Evolutionary conservation across 805 yeast species (phyloP).

Genomic region (Komagataella phaffii): DNA sequence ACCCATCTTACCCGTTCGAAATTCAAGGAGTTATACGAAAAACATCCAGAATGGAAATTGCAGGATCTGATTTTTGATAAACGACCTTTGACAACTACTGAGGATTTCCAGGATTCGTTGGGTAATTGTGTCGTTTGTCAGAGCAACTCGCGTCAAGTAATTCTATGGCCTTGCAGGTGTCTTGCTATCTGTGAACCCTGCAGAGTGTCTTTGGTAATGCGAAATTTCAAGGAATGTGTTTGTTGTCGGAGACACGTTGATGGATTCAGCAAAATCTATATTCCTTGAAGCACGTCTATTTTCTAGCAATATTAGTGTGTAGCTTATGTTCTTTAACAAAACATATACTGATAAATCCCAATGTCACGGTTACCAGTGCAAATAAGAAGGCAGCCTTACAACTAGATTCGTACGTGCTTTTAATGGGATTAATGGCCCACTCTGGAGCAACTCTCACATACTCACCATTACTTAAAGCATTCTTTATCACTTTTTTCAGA

Average conservation of each 20-base stretch:
- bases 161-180: constrained; percentile 91
- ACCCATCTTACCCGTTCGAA: constrained; percentile 14
- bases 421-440: constrained; percentile 30
- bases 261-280: constrained; percentile 45
- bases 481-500: constrained; percentile 29
- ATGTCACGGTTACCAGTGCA: constrained; percentile 17
- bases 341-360: constrained; percentile 26
- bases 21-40: constrained; percentile 12
- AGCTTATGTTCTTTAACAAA: constrained; percentile 46
- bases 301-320: constrained; percentile 36
- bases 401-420: constrained; percentile 36
- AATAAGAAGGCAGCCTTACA: constrained; percentile 42
- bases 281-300: constrained; percentile 25
- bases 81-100: constrained; percentile 4
- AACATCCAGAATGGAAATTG: constrained; percentile 8
- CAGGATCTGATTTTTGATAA: constrained; percentile 14
- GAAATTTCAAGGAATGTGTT: constrained; percentile 70
- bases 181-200: constrained; percentile 82
- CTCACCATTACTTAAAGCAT: constrained; percentile 43
- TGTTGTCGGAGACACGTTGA: constrained; percentile 71
- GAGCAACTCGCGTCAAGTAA: constrained; percentile 54
- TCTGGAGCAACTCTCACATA: constrained; percentile 43
- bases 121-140: constrained; percentile 74
- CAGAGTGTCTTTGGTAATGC: constrained; percentile 54
- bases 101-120: constrained; percentile 18